Conservation (phyloP, 2,329 filamentous ascomycete genomes). For the Annulohypoxylon truncatum region DNA sequence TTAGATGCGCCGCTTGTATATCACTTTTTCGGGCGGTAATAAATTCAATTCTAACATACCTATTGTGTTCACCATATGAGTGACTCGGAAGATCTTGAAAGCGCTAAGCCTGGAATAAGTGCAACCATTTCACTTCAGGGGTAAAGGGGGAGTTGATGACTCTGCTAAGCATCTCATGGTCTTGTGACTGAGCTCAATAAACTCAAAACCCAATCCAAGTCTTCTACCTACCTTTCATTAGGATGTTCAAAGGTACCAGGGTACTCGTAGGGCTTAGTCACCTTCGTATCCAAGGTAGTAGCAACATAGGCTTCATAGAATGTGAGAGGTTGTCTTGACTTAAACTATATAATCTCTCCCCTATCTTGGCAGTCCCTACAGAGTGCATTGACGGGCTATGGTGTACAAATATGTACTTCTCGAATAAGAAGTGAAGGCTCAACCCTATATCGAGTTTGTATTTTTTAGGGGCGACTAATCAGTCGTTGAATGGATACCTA, state of each 20-base stretch:
- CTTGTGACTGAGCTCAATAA: neutral
- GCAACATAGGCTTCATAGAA: neutral
- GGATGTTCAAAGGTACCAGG: no score
- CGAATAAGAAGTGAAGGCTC: no score
- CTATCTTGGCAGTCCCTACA: neutral
- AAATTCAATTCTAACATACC: constrained; percentile 11
- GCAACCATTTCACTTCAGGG: neutral
- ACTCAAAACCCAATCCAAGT: no score
- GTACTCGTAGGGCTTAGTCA: no score
- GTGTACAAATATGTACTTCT: neutral
- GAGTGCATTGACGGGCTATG: neutral
- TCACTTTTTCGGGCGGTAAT: constrained; percentile 24
- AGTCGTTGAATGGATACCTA: no score
- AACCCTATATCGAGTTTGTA: no score
- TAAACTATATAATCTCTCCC: neutral
- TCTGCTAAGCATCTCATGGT: neutral
- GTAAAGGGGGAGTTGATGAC: neutral
- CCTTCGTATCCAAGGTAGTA: no score
- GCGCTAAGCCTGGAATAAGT: neutral
- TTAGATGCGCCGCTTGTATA: constrained; percentile 25
- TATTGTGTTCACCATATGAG: neutral
- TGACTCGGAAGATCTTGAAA: neutral
- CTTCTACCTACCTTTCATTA: no score
- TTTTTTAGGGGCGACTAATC: no score
- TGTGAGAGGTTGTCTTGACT: neutral